phyloP scores from a whole-genome alignment of 2,329 filamentous ascomycete species.

The Paraconiothyrium sp. region DNA sequence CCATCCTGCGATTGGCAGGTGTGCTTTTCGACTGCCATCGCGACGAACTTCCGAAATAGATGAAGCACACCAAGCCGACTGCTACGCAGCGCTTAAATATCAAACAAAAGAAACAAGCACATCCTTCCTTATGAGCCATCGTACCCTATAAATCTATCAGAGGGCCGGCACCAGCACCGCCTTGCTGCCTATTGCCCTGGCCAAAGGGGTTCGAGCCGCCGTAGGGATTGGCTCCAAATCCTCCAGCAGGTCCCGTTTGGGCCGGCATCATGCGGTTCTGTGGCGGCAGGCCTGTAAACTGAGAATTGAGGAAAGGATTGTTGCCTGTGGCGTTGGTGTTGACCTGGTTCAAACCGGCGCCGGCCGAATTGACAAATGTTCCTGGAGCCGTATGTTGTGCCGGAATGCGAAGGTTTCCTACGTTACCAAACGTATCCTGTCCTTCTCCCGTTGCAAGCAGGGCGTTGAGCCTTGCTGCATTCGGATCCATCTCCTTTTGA shows the following conservation, averaged over 20 bases:
- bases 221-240: constrained; percentile 56
- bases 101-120: constrained; percentile 14
- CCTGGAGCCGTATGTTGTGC: constrained; percentile 96
- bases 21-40: constrained; percentile 25
- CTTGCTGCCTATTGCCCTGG: constrained; percentile 54
- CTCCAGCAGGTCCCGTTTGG: constrained; percentile 61
- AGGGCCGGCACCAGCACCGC: constrained; percentile 25
- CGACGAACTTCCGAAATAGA: constrained; percentile 21
- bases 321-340: constrained; percentile 75
- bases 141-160: constrained; percentile 15
- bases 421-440: constrained; percentile 96
- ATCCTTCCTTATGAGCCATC: neutral
- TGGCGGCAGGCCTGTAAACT: constrained; percentile 76
- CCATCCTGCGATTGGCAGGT: neutral
- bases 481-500: constrained; percentile 61
- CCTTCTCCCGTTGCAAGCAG: constrained; percentile 89
- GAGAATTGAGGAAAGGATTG: constrained; percentile 88
- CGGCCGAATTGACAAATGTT: constrained; percentile 95
- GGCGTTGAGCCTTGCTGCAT: constrained; percentile 80
- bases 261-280: constrained; percentile 59
- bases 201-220: constrained; percentile 66
- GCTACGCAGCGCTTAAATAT: constrained; percentile 22
- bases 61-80: constrained; percentile 6
- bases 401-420: constrained; percentile 93
- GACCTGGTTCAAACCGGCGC: constrained; percentile 77